Conservation (phyloP, 306 rosid species). For the Cicer bijugum region DNA sequence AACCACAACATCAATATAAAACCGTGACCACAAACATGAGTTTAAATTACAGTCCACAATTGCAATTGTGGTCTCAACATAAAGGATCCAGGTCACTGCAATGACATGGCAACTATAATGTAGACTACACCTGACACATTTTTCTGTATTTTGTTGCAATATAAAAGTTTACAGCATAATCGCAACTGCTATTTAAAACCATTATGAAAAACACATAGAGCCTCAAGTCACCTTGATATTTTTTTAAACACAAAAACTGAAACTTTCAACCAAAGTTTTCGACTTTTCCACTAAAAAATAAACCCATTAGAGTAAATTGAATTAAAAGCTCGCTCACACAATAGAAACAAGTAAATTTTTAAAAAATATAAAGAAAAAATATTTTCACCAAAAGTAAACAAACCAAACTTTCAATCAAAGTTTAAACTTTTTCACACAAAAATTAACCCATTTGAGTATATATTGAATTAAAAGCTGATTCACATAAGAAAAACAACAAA, state of each 20-base stretch:
- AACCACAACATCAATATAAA: too few species aligned
- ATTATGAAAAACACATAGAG: neutral
- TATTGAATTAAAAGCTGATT: neutral
- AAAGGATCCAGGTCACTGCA: too few species aligned
- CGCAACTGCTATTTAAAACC: too few species aligned
- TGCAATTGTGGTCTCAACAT: too few species aligned
- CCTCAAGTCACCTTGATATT: neutral
- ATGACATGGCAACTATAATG: too few species aligned
- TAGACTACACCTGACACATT: too few species aligned
- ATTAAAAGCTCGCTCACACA: neutral
- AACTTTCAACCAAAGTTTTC: neutral
- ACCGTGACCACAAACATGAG: too few species aligned
- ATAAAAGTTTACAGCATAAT: too few species aligned
- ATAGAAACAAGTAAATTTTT: neutral
- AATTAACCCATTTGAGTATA: constrained; percentile 10
- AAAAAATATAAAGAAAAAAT: too few species aligned
- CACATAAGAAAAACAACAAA: neutral
- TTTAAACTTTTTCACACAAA: constrained; percentile 8
- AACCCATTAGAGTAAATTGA: neutral
- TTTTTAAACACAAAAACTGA: neutral
- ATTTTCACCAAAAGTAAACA: too few species aligned
- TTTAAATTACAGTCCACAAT: too few species aligned
- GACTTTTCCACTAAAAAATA: constrained; percentile 11
- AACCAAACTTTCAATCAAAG: constrained; percentile 8
- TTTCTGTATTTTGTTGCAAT: too few species aligned